These are phyloP conservation scores for Lactuca saligna DNA, from an alignment of 129 eudicot species.

Conservation along the genomic window DNA sequence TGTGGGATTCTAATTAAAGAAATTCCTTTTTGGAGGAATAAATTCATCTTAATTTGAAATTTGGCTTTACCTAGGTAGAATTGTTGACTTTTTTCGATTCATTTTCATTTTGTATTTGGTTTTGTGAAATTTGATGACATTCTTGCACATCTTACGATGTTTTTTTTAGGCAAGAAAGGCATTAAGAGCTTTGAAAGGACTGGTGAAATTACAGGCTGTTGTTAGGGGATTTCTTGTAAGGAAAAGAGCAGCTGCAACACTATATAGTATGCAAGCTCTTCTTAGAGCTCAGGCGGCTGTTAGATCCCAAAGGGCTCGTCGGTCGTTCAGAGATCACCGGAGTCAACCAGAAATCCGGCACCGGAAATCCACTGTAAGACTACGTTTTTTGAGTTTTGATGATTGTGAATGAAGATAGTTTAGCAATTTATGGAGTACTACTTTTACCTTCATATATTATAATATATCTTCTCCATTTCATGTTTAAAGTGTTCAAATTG, in stretches of 20 bases:
- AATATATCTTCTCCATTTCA: background rate
- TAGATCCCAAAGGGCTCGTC: constrained; percentile 66
- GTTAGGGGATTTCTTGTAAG: constrained; percentile 94
- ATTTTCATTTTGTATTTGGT: constrained; percentile 18
- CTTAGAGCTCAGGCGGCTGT: constrained; percentile 67
- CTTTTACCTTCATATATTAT: background rate
- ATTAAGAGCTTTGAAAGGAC: constrained; percentile 75
- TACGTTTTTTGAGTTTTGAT: background rate
- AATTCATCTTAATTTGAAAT: constrained; percentile 23
- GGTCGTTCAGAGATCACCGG: constrained; percentile 41
- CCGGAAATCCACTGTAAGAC: constrained; percentile 62
- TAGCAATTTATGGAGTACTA: too few species aligned
- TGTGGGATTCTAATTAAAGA: constrained; percentile 12
- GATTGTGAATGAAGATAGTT: background rate
- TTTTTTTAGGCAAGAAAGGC: constrained; percentile 79
- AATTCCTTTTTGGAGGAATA: constrained; percentile 6
- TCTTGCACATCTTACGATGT: background rate
- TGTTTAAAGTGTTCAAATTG: background rate
- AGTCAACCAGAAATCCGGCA: constrained; percentile 45
- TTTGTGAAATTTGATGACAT: constrained; percentile 11
- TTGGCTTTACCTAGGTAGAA: constrained; percentile 31
- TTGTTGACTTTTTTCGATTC: constrained; percentile 33
- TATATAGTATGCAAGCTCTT: constrained; percentile 95
- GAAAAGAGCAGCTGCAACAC: constrained; percentile 82
- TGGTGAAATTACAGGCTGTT: constrained; percentile 87